These are phyloP conservation scores for Boletales sp. DNA, from an alignment of 768 basidiomycete genomes.

Conservation along the genomic window DNA sequence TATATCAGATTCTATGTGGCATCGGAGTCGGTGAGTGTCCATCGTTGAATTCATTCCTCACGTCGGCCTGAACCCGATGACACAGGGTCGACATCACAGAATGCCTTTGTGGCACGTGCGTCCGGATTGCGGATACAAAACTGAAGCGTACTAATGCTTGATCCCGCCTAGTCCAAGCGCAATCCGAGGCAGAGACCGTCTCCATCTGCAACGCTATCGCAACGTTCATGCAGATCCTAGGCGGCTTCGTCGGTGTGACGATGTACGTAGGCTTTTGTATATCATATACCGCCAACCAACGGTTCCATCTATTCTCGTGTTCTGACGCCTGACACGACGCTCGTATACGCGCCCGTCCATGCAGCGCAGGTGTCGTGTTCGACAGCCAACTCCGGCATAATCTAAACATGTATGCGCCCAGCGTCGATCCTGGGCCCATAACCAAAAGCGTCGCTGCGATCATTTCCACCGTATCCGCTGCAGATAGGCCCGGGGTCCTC, in stretches of 20 bases:
- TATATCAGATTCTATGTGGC: slow-evolving; percentile 14
- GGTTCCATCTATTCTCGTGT: no score
- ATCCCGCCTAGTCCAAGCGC: slow-evolving; percentile 5
- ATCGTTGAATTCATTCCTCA: no score
- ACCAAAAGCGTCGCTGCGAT: slow-evolving; percentile 6
- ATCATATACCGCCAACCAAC: no score
- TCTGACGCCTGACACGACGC: no score
- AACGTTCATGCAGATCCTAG: slow-evolving; percentile 11
- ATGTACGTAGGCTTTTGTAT: background rate
- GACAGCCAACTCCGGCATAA: slow-evolving; percentile 6
- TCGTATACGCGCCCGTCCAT: no score
- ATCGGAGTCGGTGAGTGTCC: slow-evolving; percentile 6
- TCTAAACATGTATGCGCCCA: slow-evolving; percentile 5
- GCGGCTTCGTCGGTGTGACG: slow-evolving; percentile 8
- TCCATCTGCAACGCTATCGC: slow-evolving; percentile 7
- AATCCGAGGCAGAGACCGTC: slow-evolving; percentile 2
- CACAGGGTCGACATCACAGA: slow-evolving; percentile 7
- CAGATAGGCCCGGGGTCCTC: slow-evolving; percentile 5
- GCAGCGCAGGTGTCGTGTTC: slow-evolving; percentile 9
- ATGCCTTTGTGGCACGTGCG: slow-evolving; percentile 10
- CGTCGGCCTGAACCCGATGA: background rate
- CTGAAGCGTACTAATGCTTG: background rate
- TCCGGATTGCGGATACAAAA: background rate
- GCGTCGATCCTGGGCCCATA: slow-evolving; percentile 8
- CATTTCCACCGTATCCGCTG: slow-evolving; percentile 3